Evolutionary conservation across 2,329 filamentous ascomycete species (phyloP).

Genomic region (Colletotrichum truncatum): DNA sequence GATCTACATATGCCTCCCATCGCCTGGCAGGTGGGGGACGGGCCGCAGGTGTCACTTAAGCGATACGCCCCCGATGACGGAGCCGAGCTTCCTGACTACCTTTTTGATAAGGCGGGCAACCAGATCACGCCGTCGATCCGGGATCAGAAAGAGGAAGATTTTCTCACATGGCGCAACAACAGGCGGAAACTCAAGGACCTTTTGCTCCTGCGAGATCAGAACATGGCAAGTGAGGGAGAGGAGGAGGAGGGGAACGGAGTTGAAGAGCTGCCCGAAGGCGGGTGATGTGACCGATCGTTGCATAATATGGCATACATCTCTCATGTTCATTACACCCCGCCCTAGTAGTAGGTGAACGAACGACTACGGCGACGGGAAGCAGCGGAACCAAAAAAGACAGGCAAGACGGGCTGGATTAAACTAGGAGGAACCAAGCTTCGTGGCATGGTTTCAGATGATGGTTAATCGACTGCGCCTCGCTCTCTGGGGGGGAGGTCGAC

Average conservation of each 20-base stretch:
- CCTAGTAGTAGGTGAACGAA: neutral
- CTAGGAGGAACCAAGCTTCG: constrained; percentile 13
- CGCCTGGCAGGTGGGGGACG: constrained; percentile 69
- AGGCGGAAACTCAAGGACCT: constrained; percentile 54
- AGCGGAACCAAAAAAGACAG: neutral
- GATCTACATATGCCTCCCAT: constrained; percentile 61
- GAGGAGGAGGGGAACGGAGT: constrained; percentile 47
- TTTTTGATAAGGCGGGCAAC: constrained; percentile 59
- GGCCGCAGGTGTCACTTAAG: constrained; percentile 43
- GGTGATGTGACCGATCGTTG: neutral
- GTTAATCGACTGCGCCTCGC: constrained; percentile 26
- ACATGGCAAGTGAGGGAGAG: constrained; percentile 53
- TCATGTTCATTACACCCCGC: too few species aligned
- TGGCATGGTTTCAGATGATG: constrained; percentile 23
- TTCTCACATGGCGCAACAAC: constrained; percentile 54
- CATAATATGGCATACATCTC: neutral
- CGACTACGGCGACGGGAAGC: neutral
- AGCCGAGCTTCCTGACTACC: constrained; percentile 53
- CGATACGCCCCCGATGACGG: constrained; percentile 32
- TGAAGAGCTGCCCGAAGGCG: constrained; percentile 19
- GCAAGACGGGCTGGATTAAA: constrained; percentile 7
- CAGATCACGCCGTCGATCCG: constrained; percentile 68
- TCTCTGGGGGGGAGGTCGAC: neutral
- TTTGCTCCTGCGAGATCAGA: constrained; percentile 53
- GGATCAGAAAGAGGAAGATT: constrained; percentile 60